Evolutionary conservation across 768 basidiomycete species (phyloP).

Genomic region (Candolleomyces efflorescens): DNA sequence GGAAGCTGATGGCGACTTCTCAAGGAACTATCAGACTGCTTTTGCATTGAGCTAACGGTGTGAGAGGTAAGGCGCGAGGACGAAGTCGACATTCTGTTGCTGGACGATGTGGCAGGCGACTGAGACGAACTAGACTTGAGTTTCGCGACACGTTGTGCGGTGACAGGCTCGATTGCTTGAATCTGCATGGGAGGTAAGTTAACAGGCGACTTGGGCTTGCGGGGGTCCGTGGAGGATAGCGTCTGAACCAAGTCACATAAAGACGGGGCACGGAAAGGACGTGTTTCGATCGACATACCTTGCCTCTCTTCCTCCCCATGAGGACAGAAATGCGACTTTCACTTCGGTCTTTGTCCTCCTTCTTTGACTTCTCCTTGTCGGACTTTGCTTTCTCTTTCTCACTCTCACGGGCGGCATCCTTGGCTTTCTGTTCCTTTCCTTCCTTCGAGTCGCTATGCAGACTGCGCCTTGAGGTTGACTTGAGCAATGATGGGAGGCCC

Average conservation of each 20-base stretch:
- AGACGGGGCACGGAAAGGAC: constrained; percentile 9
- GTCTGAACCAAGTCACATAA: constrained; percentile 46
- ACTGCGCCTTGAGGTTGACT: constrained; percentile 81
- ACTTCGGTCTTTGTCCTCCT: constrained; percentile 85
- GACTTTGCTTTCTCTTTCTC: constrained; percentile 45
- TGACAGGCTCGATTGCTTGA: constrained; percentile 73
- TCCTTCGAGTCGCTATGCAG: constrained; percentile 68
- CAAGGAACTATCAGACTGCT: constrained; percentile 79
- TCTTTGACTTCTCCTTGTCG: constrained; percentile 53
- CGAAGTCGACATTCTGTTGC: constrained; percentile 39
- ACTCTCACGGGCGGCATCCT: constrained; percentile 39
- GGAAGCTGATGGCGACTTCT: constrained; percentile 75
- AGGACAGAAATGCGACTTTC: constrained; percentile 86
- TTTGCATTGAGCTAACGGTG: constrained; percentile 83
- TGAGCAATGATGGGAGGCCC: constrained; percentile 77
- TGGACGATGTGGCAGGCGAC: constrained; percentile 37
- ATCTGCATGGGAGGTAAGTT: constrained; percentile 90
- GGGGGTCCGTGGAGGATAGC: constrained; percentile 75
- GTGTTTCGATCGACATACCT: constrained; percentile 46
- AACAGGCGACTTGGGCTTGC: constrained; percentile 65
- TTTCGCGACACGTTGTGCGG: constrained; percentile 81
- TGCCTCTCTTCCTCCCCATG: constrained; percentile 87
- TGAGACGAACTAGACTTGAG: constrained; percentile 55
- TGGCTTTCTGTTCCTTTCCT: constrained; percentile 38
- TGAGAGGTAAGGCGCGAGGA: constrained; percentile 73